Evolutionary conservation across 345 rosid genomes (phyloP).

Genomic region (Lagerstroemia speciosa): DNA sequence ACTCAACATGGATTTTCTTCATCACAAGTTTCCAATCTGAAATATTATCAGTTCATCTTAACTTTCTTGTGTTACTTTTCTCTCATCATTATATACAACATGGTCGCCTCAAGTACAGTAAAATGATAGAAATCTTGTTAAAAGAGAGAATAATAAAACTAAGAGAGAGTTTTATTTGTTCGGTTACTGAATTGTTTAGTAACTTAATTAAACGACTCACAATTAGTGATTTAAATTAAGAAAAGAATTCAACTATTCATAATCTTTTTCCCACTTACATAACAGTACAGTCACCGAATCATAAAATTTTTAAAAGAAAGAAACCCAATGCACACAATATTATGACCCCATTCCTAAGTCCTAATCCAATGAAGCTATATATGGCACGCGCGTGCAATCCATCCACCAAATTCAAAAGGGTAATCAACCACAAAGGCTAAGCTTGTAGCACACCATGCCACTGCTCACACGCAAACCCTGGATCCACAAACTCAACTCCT

Average conservation of each 20-base stretch:
- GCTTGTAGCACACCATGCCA: neutral
- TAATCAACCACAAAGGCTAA: neutral
- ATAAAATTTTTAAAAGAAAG: too few relatives aligned
- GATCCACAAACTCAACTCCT: constrained; percentile 1
- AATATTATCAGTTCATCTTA: neutral
- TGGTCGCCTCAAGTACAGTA: neutral
- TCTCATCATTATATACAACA: neutral
- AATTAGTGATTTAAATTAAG: too few relatives aligned
- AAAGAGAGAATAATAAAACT: neutral
- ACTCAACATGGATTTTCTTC: too few relatives aligned
- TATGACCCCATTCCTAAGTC: neutral
- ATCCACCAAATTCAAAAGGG: neutral
- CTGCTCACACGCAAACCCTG: neutral
- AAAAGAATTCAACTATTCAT: neutral
- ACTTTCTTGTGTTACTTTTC: constrained; percentile 1
- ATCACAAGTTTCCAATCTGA: too few relatives aligned
- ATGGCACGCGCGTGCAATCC: neutral
- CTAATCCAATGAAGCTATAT: neutral
- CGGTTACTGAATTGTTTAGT: too few relatives aligned
- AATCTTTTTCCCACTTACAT: too few relatives aligned
- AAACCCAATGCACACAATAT: neutral
- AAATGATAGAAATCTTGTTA: neutral
- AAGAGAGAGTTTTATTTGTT: too few relatives aligned
- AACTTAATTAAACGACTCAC: too few relatives aligned
- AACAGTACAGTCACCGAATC: too few relatives aligned